These are phyloP conservation scores for Ophiognomonia clavigignenti-juglandacearum DNA, from an alignment of 2,329 filamentous ascomycete species.

Conservation along the genomic window DNA sequence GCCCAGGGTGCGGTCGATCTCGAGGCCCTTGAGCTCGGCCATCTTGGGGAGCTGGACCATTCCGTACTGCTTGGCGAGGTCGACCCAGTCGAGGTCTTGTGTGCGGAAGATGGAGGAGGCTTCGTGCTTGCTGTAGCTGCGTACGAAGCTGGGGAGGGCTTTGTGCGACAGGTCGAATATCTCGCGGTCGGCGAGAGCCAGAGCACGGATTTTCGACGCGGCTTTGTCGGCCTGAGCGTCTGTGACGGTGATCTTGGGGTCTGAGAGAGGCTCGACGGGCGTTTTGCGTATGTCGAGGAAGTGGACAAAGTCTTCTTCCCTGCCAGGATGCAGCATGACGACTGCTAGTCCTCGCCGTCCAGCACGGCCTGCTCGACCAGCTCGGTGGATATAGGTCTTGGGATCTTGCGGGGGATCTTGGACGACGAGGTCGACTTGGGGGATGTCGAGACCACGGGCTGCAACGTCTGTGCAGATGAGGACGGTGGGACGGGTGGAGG, in stretches of 20 bases:
- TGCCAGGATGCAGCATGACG: slow-evolving; percentile 76
- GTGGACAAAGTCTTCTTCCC: slow-evolving; percentile 83
- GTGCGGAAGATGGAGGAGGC: slow-evolving; percentile 87
- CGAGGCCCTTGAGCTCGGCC: slow-evolving; percentile 71
- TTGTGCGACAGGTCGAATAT: slow-evolving; percentile 84
- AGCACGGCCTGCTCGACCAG: slow-evolving; percentile 85
- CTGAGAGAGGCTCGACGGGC: slow-evolving; percentile 62
- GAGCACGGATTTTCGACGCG: slow-evolving; percentile 23
- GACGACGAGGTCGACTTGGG: slow-evolving; percentile 83
- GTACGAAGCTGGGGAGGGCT: slow-evolving; percentile 90
- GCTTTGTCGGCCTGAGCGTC: slow-evolving; percentile 52
- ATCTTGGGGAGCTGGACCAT: slow-evolving; percentile 84
- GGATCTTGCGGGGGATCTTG: slow-evolving; percentile 83
- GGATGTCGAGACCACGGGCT: slow-evolving; percentile 85
- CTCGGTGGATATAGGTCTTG: slow-evolving; percentile 92
- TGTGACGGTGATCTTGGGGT: slow-evolving; percentile 52
- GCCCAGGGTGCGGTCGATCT: slow-evolving; percentile 60
- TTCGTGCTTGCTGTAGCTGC: slow-evolving; percentile 86
- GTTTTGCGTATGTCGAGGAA: slow-evolving; percentile 87
- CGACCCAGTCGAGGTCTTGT: slow-evolving; percentile 76
- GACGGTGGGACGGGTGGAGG: slow-evolving; percentile 69
- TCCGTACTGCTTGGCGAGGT: slow-evolving; percentile 78
- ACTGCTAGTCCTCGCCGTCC: slow-evolving; percentile 81
- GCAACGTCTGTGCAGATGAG: slow-evolving; percentile 91
- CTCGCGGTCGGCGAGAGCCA: slow-evolving; percentile 53